These are phyloP conservation scores for Kodamaea laetipori DNA, from an alignment of 805 yeast genomes.

Conservation along the genomic window DNA sequence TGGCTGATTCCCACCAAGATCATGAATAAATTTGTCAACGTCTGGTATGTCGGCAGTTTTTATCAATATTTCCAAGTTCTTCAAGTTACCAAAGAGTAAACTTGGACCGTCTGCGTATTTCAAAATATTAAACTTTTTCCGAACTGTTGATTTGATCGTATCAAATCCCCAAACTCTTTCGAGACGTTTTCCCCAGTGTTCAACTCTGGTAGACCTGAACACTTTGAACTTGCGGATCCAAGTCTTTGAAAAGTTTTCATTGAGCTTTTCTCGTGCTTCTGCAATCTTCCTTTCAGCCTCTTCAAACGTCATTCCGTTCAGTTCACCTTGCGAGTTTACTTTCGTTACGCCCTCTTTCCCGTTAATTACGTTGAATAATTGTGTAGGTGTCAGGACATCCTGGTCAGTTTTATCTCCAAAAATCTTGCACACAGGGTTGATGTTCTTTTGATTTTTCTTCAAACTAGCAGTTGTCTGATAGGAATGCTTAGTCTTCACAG, in stretches of 20 bases:
- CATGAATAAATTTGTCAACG: conserved; percentile 39
- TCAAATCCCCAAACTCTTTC: conserved; percentile 39
- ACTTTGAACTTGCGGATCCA: conserved; percentile 37
- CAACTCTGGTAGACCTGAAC: conserved; percentile 26
- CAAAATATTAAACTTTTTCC: conserved; percentile 37
- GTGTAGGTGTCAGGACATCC: conserved; percentile 2
- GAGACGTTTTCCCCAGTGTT: conserved; percentile 29
- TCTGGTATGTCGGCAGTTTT: conserved; percentile 32
- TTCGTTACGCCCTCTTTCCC: not conserved
- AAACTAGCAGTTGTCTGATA: conserved; percentile 2
- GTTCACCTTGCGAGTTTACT: not conserved
- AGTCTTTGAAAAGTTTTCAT: conserved; percentile 30
- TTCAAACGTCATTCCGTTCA: conserved; percentile 18
- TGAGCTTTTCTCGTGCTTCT: conserved; percentile 28
- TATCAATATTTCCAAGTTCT: conserved; percentile 32
- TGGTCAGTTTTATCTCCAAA: conserved; percentile 3
- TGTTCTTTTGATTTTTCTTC: not conserved
- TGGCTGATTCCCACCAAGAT: conserved; percentile 53
- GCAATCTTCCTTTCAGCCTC: conserved; percentile 31
- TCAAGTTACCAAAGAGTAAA: conserved; percentile 31
- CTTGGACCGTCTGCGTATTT: conserved; percentile 38
- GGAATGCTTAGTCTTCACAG: conserved; percentile 4
- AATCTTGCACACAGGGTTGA: conserved; percentile 1
- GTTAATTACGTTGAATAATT: conserved; percentile 1
- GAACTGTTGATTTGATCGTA: conserved; percentile 29